Base-by-base conservation (phyloP, 208 protist genomes). In the Crithidia acanthocephali region DNA sequence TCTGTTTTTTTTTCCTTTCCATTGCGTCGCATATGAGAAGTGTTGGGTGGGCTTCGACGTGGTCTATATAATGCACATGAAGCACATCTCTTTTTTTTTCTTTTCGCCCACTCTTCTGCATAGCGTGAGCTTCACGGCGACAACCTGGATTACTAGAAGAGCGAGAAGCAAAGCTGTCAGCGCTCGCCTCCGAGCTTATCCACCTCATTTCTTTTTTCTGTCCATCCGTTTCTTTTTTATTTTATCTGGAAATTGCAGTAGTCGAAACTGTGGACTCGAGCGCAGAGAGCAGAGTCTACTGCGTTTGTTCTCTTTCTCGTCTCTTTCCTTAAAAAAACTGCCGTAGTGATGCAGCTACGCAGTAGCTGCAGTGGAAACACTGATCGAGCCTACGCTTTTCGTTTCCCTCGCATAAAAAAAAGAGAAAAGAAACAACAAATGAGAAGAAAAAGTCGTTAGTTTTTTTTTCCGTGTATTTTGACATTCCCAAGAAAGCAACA, bases 1-100 rank as follows among this genome's bases (percentile, higher is more conserved):
- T 69, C 30, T 64, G 67, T 23, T 50, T 22, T 50, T 50, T 50
- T 71, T 72, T 68, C 53, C 63, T 73, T 79, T n/a, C n/a, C n/a
- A n/a, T n/a, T n/a, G n/a, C n/a, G n/a, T n/a, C n/a, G n/a, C 11
- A 51, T 23, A 18, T 8, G 47, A 51, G 20, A 23, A 22, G 20
- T 22, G 47, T 15, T 7, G 47, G 47, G 47, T 7, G 47, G 37
- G 37, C 9, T 44, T 7, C 53, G 23, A 59, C 30, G 53, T 51
- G 48, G 50, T 66, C 23, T 65, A 48, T 51, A 63, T 22, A 61
- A 37, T 23, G n/a, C 13, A 30, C 23, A 5, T 67, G 22, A 33
- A 47, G 27, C 33, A 35, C 27, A 16, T 27, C 57, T 25, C 20
- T n/a, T 7, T 5, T 15, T 64, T 20, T 52, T 27, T 40, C 40